Evolutionary conservation across 306 rosid species (phyloP), one percentile per base, ranked within the genome.

Genomic region (Gynostemma pentaphyllum): DNA sequence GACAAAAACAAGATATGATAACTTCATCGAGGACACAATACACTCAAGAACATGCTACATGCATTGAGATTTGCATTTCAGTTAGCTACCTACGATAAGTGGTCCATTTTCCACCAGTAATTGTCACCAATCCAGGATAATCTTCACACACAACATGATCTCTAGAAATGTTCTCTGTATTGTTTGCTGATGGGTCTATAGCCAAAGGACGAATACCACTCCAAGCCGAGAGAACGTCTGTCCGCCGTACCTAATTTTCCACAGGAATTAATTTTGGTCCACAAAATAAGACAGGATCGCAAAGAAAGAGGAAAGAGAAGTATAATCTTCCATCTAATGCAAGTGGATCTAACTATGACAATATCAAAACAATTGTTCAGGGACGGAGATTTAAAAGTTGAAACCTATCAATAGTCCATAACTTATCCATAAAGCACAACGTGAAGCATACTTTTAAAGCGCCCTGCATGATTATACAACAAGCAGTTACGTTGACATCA

Each of bases 121-220:
- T 86, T 76, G 99, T 94, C 70, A 94, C 97, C 87, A 94, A 72
- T 69, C 99, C 99, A 44, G 99, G 97, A 72, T 81, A 85, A 68
- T 94, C 99, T 82, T 94, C 97, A 0, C 89, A 84, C n/a, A 94
- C 99, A 84, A 94, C 90, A 74, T 94, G 99, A 83, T 94, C 99
- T 74, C 99, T 82, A 51, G 97, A 88, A 75, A 88, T 84, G 69
- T 84, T 94, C 82, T 94, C 95, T 0, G 99, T 94, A 68, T 67
- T 94, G 73, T 84, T 86, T 0, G 95, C 97, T 19, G 94, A 79
- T 63, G 99, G 99, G 70, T 94, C 94, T 11, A 36, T 68, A 62
- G 99, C 99, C 75, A 94, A 77, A 16, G 99, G 99, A 45, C 99
- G 97, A 80, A 94, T 94, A 62, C 99, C 99, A 77, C 99, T 94